Evolutionary conservation across 768 basidiomycete species (phyloP).

Genomic region (Phlebiopsis gigantea): DNA sequence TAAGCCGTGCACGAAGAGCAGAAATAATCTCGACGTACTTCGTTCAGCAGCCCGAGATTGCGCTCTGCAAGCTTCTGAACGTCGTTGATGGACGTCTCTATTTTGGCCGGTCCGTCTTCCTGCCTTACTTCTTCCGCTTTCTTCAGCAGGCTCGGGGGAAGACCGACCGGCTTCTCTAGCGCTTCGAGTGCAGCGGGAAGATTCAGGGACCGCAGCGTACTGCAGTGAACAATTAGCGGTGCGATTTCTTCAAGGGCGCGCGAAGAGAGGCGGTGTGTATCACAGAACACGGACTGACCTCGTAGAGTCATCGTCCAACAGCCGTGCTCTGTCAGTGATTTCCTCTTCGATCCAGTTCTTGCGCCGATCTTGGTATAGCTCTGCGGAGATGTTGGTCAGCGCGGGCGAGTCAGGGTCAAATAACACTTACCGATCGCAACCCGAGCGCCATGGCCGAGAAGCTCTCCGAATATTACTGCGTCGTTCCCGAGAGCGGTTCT

Average conservation of each 20-base stretch:
- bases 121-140: slow-evolving; percentile 82
- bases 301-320: slow-evolving; percentile 55
- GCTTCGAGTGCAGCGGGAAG: slow-evolving; percentile 86
- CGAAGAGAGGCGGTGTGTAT: neutral
- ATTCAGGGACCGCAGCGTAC: slow-evolving; percentile 64
- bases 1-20: neutral
- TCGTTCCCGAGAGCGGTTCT: slow-evolving; percentile 46
- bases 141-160: slow-evolving; percentile 81
- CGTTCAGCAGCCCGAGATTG: slow-evolving; percentile 61
- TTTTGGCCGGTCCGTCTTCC: slow-evolving; percentile 68
- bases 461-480: slow-evolving; percentile 61
- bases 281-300: slow-evolving; percentile 4
- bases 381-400: slow-evolving; percentile 29
- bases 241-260: slow-evolving; percentile 2
- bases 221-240: slow-evolving; percentile 23
- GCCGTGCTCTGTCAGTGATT: slow-evolving; percentile 53
- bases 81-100: slow-evolving; percentile 69
- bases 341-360: slow-evolving; percentile 64
- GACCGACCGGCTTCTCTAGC: slow-evolving; percentile 77
- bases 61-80: slow-evolving; percentile 61
- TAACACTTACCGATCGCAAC: slow-evolving; percentile 73
- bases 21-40: slow-evolving; percentile 42
- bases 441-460: slow-evolving; percentile 84
- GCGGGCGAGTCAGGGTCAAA: neutral
- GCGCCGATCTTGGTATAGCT: slow-evolving; percentile 84